A percentile compares a stretch with the other conserved stretches of the same genome.
Evolutionary conservation across 768 basidiomycete species (phyloP).

Genomic region (Lactarius vividus): DNA sequence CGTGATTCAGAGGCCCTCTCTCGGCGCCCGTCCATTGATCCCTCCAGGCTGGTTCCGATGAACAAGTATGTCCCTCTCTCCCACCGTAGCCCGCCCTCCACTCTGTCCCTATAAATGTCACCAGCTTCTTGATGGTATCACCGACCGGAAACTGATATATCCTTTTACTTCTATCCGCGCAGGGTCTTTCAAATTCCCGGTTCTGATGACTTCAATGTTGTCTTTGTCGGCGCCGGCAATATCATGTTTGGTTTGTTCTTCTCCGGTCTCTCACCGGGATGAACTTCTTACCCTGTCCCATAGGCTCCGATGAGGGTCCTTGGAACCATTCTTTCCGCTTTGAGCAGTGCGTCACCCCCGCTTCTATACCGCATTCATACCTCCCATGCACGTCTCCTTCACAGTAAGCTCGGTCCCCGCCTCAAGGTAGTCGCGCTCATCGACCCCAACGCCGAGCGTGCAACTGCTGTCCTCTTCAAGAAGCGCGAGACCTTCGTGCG

Average conservation of each 20-base stretch:
- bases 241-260: slow-evolving; percentile 87
- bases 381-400: slow-evolving; percentile 20
- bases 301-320: slow-evolving; percentile 84
- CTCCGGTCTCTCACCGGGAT: slow-evolving; percentile 9
- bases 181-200: slow-evolving; percentile 55
- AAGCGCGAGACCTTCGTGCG: slow-evolving; percentile 93
- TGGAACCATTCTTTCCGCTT: slow-evolving; percentile 94
- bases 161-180: background rate
- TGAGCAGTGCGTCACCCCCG: slow-evolving; percentile 60
- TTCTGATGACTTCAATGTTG: slow-evolving; percentile 82
- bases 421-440: slow-evolving; percentile 95
- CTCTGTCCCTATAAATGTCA: slow-evolving; percentile 7
- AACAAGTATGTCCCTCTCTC: slow-evolving; percentile 53
- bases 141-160: slow-evolving; percentile 22
- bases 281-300: slow-evolving; percentile 1
- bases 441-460: slow-evolving; percentile 85
- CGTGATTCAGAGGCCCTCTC: slow-evolving; percentile 53
- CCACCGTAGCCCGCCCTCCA: background rate
- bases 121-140: slow-evolving; percentile 7
- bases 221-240: slow-evolving; percentile 94
- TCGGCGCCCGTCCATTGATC: slow-evolving; percentile 73
- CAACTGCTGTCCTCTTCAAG: slow-evolving; percentile 74
- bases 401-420: slow-evolving; percentile 89
- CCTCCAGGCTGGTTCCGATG: slow-evolving; percentile 72
- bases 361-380: slow-evolving; percentile 5